Evolutionary conservation across 441 rosid species (phyloP), one percentile per base, ranked within the genome.

Genomic region (Manihot esculenta): DNA sequence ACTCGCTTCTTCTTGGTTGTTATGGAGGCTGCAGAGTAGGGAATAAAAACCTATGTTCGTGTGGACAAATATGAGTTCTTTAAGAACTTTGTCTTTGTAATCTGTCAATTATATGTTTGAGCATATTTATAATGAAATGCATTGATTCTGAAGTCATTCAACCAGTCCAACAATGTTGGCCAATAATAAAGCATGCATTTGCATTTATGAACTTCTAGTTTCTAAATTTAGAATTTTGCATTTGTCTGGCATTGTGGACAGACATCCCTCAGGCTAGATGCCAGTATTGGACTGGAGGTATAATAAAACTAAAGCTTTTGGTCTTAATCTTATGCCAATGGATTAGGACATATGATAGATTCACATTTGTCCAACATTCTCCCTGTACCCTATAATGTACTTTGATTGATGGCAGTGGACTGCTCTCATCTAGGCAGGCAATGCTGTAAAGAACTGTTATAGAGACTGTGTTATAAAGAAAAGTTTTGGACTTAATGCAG

Each of bases 401-500:
- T 66, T 3, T 51, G 42, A 38, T 38, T 38, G 7, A 38, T 38
- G 42, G 9, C 42, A 38, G 38, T 33, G 38, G 38, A 38, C 9
- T 38, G 42, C 42, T 38, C 9, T 38, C 8, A 38, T 38, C 42
- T 38, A 5, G 42, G 42, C 42, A 38, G 7, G 42, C 7, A 38
- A 38, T 38, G 42, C 42, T 38, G 8, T 5, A 9, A 7, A 38
- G 53, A 27, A 41, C 23, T 18, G 0, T 66, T 15, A 48, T 51
- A 10, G 48, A 66, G 15, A 59, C 17, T 33, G 0, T 35, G 9
- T 27, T 27, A 58, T 10, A 23, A 18, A 35, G n/a, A 1, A 21
- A 30, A 64, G 5, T 49, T 66, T 18, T 38, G 60, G 7, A 50
- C 27, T 12, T 21, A 7, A 66, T 66, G 60, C 86, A 94, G 99